These are phyloP conservation scores for Bromus sterilis DNA, from an alignment of 176 grass and related monocot species.

Conservation along the genomic window DNA sequence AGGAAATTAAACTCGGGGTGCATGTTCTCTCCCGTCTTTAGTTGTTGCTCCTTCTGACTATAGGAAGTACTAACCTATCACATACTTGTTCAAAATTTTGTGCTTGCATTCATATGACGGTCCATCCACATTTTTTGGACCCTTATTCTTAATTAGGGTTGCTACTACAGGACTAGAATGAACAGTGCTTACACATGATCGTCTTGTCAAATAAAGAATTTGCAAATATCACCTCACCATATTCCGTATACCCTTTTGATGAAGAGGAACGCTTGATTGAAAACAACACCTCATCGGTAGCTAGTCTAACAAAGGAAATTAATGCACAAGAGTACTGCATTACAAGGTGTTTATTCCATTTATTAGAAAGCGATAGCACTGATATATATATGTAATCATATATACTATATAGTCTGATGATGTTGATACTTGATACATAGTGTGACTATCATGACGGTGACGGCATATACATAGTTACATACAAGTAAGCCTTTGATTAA, in stretches of 20 bases:
- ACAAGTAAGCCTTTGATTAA: slow-evolving; percentile 56
- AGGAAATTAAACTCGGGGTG: neutral
- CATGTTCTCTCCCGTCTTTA: neutral
- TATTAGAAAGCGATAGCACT: slow-evolving; percentile 36
- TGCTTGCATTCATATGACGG: neutral
- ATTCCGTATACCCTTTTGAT: slow-evolving; percentile 15
- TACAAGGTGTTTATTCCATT: slow-evolving; percentile 42
- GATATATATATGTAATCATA: slow-evolving; percentile 13
- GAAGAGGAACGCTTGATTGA: neutral
- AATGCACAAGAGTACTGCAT: slow-evolving; percentile 6
- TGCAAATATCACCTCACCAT: slow-evolving; percentile 30
- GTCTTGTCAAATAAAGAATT: slow-evolving; percentile 2
- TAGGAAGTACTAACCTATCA: neutral
- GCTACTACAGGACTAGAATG: neutral
- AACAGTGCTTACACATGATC: neutral
- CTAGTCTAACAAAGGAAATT: neutral
- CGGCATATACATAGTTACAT: slow-evolving; percentile 31
- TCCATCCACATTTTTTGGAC: neutral
- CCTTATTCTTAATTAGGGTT: neutral
- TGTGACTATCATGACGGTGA: slow-evolving; percentile 29
- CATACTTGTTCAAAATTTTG: neutral
- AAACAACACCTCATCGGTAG: neutral
- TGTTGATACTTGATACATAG: slow-evolving; percentile 45
- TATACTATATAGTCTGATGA: slow-evolving; percentile 11
- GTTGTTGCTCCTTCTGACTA: neutral